Base-by-base conservation (phyloP, 1,139 yeast species). In the Williopsis jadinii region DNA sequence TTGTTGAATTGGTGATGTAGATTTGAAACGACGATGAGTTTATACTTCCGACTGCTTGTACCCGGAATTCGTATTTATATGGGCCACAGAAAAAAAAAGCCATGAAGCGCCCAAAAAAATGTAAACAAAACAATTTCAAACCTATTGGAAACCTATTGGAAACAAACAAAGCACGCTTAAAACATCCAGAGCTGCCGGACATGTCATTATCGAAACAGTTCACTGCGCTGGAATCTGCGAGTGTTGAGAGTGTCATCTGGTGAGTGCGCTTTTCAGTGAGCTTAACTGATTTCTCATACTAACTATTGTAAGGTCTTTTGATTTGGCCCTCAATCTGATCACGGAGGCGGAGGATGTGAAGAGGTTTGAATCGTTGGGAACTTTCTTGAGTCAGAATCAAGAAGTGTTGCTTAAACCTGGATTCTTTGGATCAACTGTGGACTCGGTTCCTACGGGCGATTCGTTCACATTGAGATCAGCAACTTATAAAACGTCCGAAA, bases 321-420 rank as follows among this genome's bases (percentile, higher is more conserved):
- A 51, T 37, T 46, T 48, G 28, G 57, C 55, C 11, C 43, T 53
- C 30, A 44, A 40, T 28, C 44, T 44, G 1, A 42, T 55, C 14
- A 37, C 39, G 30, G 39, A 27, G 1, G 43, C 52, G 2, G 42
- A 41, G 11, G 50, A 52, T 3, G 11, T 37, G 8, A 30, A 44
- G n/a, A 41, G 53, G 11, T 44, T 63, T 37, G 68, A 67, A 37
- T 68, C 74, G 1, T 55, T 76, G 47, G 75, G 71, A 46, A 69
- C 63, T 45, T 77, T 72, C 50, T 56, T 77, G 34, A 44, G 64
- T 28, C 46, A 63, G 33, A 73, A 74, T 47, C 57, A 43, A 27
- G 37, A 43, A 0, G 48, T 68, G 2, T 46, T 70, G 9, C 54
- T 62, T 14, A 58, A 58, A 41, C 63, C 75, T 2, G 48, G 60